A percentile compares a stretch with the other conserved stretches of the same genome.
phyloP scores from a whole-genome alignment of 352 stramenopile species.

The Globisporangium cederbergense region DNA sequence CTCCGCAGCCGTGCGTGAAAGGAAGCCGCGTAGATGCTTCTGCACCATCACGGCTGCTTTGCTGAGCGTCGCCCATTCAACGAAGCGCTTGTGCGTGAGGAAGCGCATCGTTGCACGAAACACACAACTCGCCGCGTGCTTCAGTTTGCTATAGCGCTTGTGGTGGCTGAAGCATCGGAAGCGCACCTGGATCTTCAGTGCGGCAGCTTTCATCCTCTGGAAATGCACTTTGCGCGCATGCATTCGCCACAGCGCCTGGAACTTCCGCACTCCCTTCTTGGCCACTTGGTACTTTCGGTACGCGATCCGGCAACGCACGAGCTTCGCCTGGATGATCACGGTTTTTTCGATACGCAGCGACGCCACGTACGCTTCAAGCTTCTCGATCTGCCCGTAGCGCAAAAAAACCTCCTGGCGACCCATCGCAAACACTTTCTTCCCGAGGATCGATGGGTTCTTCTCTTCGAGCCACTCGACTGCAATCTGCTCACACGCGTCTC shows the following conservation, averaged over 20 bases:
- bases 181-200: conserved; percentile 31
- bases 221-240: conserved; percentile 16
- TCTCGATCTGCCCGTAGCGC: conserved; percentile 74
- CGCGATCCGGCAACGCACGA: conserved; percentile 34
- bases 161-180: conserved; percentile 30
- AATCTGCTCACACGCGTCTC: conserved; percentile 46
- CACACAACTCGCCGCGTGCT: conserved; percentile 30
- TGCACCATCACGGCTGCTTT: conserved; percentile 44
- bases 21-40: conserved; percentile 43
- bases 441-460: background rate
- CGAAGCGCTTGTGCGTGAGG: conserved; percentile 40
- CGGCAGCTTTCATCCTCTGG: conserved; percentile 5
- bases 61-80: conserved; percentile 28
- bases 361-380: conserved; percentile 49
- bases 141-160: conserved; percentile 27
- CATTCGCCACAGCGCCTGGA: conserved; percentile 63
- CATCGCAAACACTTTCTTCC: conserved; percentile 61
- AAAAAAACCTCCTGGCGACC: conserved; percentile 72
- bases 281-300: conserved; percentile 41
- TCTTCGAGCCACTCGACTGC: conserved; percentile 44
- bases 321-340: conserved; percentile 49
- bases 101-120: conserved; percentile 35
- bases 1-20: conserved; percentile 59
- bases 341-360: conserved; percentile 42
- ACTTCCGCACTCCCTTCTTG: conserved; percentile 28